A percentile compares a stretch with the other conserved stretches of the same genome.
These are phyloP conservation scores for Balamuthia mandrillaris DNA, from an alignment of 208 protist genomes.

Conservation along the genomic window DNA sequence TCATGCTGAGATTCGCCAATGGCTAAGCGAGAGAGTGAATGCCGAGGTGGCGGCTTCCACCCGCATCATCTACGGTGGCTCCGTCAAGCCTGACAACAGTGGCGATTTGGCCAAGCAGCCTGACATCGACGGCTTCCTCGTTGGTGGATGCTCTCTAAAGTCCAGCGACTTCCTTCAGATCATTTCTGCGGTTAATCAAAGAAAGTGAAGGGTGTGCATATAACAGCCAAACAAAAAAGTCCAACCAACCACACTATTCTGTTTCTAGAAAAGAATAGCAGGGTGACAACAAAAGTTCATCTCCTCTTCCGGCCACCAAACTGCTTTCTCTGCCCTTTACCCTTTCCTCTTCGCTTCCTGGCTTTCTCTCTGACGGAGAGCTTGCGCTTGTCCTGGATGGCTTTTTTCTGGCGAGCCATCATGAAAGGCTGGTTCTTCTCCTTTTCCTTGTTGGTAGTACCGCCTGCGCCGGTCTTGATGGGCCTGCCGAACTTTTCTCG, in stretches of 20 bases:
- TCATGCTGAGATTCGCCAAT: slow-evolving; percentile 79
- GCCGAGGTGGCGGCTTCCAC: slow-evolving; percentile 81
- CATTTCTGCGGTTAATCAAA: slow-evolving; percentile 79
- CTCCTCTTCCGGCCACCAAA: too few species aligned
- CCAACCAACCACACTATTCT: too few species aligned
- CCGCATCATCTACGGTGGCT: slow-evolving; percentile 97
- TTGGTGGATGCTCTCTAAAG: slow-evolving; percentile 95
- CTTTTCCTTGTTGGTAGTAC: slow-evolving; percentile 17
- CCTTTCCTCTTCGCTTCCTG: too few species aligned
- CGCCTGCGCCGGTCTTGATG: background rate
- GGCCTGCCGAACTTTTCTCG: slow-evolving; percentile 18
- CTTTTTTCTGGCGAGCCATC: background rate
- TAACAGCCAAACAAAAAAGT: too few species aligned
- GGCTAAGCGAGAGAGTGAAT: slow-evolving; percentile 80
- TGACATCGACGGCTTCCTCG: slow-evolving; percentile 97
- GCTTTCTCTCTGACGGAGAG: slow-evolving; percentile 15
- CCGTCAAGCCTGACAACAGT: slow-evolving; percentile 87
- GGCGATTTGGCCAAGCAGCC: slow-evolving; percentile 79
- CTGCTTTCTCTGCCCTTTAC: too few species aligned
- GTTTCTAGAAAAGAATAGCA: too few species aligned
- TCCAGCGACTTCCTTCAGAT: slow-evolving; percentile 88
- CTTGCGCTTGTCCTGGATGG: slow-evolving; percentile 25
- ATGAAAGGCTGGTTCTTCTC: background rate
- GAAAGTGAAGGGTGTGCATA: too few species aligned
- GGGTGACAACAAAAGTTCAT: too few species aligned